Base-by-base conservation (phyloP, 2,329 filamentous ascomycete species). In the Fonsecaea pugnacius region DNA sequence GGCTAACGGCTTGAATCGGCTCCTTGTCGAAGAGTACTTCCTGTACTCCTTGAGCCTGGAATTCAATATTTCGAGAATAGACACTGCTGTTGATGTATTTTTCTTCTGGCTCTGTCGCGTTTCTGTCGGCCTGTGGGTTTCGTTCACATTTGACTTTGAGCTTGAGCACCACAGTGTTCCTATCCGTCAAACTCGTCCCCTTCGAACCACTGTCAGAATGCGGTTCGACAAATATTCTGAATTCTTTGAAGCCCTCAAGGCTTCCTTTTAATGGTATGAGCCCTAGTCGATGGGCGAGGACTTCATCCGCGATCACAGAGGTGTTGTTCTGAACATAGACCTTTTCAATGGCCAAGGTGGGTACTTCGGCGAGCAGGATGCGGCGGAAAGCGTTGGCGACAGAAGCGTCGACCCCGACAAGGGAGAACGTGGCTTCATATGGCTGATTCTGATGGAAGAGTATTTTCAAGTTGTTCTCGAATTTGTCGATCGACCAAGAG, bases 341-440 rank as follows among this genome's bases (percentile, higher is more conserved):
- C 68, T 88, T 89, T 82, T 99, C 95, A 73, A 99, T 93, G 70
- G 96, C 95, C 52, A 99, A 85, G 1, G 92, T 95, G 18, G 94
- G 92, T 59, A 99, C 91, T 81, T 99, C 96, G 71, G 94, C 86
- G 77, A 99, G 90, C 73, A 98, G 85, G 73, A 98, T 98, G 72
- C 95, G 92, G 66, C 95, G 92, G 83, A 98, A 96, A 74, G 96
- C 95, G 77, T 99, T 99, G 74, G 95, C 92, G 75, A 99, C 88
- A 60, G 92, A 89, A 73, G 95, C 92, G 76, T 99, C 95, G 72
- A 97, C 81, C 71, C 94, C 93, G 72, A 96, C 85, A 69, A 99
- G 87, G 36, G 93, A 97, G 82, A 99, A 99, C 62, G 89, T 89
- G 50, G 91, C 83, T 73, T 96, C 88, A 75, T 87, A 85, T 64